phyloP scores from a whole-genome alignment of 805 yeast species.

The Ogataea neopini region DNA sequence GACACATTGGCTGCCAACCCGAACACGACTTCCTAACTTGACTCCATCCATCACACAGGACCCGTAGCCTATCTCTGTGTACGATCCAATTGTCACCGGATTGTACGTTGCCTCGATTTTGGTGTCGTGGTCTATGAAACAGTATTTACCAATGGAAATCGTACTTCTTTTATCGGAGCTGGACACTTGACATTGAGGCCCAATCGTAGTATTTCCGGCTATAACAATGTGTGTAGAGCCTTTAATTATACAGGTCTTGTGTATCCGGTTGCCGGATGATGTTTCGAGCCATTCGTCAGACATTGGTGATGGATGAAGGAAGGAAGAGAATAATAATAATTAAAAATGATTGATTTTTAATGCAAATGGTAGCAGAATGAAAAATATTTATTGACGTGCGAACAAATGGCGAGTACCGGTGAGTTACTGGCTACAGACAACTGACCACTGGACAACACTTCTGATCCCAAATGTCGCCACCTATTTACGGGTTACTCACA shows the following conservation, averaged over 20 bases:
- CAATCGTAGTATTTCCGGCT: conserved; percentile 48
- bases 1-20: conserved; percentile 43
- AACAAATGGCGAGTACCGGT: no score
- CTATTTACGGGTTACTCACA: no score
- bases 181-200: conserved; percentile 31
- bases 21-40: conserved; percentile 50
- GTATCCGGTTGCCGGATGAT: conserved; percentile 50
- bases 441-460: no score
- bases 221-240: conserved; percentile 47
- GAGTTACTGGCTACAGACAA: no score
- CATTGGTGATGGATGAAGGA: no score
- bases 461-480: no score
- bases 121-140: conserved; percentile 38
- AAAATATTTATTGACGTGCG: no score
- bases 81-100: not conserved
- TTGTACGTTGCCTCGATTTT: conserved; percentile 36
- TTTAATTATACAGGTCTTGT: conserved; percentile 42
- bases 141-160: conserved; percentile 45
- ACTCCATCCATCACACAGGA: conserved; percentile 36
- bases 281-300: conserved; percentile 47
- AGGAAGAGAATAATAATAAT: no score
- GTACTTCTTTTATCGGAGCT: conserved; percentile 16
- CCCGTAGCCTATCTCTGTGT: conserved; percentile 23
- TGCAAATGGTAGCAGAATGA: no score
- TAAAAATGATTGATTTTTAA: no score